These are phyloP conservation scores for Phylloporus arenicola DNA, from an alignment of 768 basidiomycete genomes.

Conservation along the genomic window DNA sequence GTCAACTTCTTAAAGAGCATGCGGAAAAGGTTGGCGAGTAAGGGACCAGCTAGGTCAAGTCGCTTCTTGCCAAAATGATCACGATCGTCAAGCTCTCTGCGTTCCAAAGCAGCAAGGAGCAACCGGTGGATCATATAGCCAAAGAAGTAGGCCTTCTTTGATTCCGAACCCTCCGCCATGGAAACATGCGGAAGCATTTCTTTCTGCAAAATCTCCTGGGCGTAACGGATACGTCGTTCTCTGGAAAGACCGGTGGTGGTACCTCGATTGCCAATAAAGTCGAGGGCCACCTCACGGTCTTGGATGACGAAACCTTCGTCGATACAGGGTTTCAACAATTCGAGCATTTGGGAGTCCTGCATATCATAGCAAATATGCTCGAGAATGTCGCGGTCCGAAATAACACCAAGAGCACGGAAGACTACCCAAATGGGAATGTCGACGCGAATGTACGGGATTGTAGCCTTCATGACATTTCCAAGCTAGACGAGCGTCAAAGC, in stretches of 20 bases:
- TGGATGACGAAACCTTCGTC: slow-evolving; percentile 99
- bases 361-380: slow-evolving; percentile 98
- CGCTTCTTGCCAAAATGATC: slow-evolving; percentile 99
- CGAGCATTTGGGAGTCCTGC: slow-evolving; percentile 93
- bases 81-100: slow-evolving; percentile 95
- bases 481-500: slow-evolving; percentile 38
- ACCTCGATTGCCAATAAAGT: slow-evolving; percentile 98
- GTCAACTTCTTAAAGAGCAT: slow-evolving; percentile 97
- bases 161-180: slow-evolving; percentile 92
- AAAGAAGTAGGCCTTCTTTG: slow-evolving; percentile 98
- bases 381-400: slow-evolving; percentile 95
- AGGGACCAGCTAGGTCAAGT: slow-evolving; percentile 90
- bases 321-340: slow-evolving; percentile 97
- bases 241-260: slow-evolving; percentile 88
- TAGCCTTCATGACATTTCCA: slow-evolving; percentile 93
- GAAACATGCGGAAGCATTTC: slow-evolving; percentile 98
- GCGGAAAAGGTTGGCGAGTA: slow-evolving; percentile 94
- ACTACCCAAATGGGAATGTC: slow-evolving; percentile 99
- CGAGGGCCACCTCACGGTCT: slow-evolving; percentile 92
- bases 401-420: slow-evolving; percentile 95
- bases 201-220: slow-evolving; percentile 96
- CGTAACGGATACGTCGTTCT: slow-evolving; percentile 91
- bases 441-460: slow-evolving; percentile 96
- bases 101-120: slow-evolving; percentile 86
- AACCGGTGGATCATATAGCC: slow-evolving; percentile 99